Evolutionary conservation across 768 basidiomycete species (phyloP), one percentile per base, ranked within the genome.

Genomic region (Lanmaoa pseudosensibilis): DNA sequence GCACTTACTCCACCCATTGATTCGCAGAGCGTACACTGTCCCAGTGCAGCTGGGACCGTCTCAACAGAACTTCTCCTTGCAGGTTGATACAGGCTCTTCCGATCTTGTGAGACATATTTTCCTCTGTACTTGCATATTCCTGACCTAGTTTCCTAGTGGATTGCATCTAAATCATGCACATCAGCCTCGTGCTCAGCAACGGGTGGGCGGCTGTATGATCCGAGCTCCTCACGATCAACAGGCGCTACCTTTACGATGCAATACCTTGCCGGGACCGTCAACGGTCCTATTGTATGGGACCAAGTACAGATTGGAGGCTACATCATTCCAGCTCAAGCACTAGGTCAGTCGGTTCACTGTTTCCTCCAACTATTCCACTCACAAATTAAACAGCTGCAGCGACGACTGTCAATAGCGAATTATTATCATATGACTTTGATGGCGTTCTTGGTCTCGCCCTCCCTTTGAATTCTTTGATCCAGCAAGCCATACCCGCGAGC

Each of bases 61-160:
- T 10, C 65, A 65, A 33, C 80, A 87, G 53, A 78, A 77, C 23
- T 71, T 87, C 23, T 83, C 80, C 7, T 72, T 92, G 2, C 89
- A 91, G 65, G 80, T 92, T 37, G 90, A 93, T 63, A 90, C 87
- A 0, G 91, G 91, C 30, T 92, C 91, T 0, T 88, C 88, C 0
- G 90, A 93, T 73, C 76, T 90, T 25, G 89, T 90, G 55, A 62
- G 83, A 75, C 32, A 10, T 33, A 33, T 33, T n/a, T 50, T 58
- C 32, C 39, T 45, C 36, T 52, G 1, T 23, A 11, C n/a, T 38
- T 19, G 10, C 16, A 45, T 47, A 47, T 50, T 38, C 43, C 19
- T 57, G 32, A 49, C n/a, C 50, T 6, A 30, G 21, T 34, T 41
- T 49, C 41, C 23, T 58, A 91, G 90, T 92, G 90, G 90, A 74